Evolutionary conservation across 2,329 filamentous ascomycete genomes (phyloP).

Genomic region (Fusarium sp.): DNA sequence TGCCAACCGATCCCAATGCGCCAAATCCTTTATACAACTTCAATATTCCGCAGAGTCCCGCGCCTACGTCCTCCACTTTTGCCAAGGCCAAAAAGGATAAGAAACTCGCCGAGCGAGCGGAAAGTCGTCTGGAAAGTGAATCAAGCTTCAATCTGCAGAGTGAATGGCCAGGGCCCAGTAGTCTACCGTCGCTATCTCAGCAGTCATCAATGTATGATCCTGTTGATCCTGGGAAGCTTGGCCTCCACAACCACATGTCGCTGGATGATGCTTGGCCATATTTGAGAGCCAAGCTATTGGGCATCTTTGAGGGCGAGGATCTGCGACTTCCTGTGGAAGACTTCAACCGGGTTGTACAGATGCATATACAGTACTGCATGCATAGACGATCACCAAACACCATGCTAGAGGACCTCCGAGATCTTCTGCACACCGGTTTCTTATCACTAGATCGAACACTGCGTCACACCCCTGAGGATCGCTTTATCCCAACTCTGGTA

Average conservation of each 20-base stretch:
- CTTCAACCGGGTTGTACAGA: conserved; percentile 82
- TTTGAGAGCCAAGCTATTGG: conserved; percentile 79
- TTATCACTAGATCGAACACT: conserved; percentile 86
- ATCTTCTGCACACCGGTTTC: conserved; percentile 85
- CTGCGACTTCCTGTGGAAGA: conserved; percentile 84
- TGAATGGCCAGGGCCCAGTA: conserved; percentile 68
- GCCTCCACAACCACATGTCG: conserved; percentile 76
- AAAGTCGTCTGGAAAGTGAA: conserved; percentile 66
- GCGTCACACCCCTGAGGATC: conserved; percentile 82
- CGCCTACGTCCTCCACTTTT: conserved; percentile 74
- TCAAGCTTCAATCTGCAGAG: conserved; percentile 55
- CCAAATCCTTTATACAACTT: conserved; percentile 85
- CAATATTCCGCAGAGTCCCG: conserved; percentile 78
- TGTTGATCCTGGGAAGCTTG: conserved; percentile 66
- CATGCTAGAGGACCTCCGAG: conserved; percentile 81
- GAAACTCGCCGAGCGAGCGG: conserved; percentile 77
- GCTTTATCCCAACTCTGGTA: conserved; percentile 89
- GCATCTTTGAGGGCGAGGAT: conserved; percentile 86
- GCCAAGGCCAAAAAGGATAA: conserved; percentile 90
- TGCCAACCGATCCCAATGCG: conserved; percentile 79
- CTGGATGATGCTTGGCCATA: conserved; percentile 86
- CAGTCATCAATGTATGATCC: conserved; percentile 64
- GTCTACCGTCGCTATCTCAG: conserved; percentile 60
- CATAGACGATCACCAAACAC: conserved; percentile 77
- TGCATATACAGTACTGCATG: conserved; percentile 83